Evolutionary conservation across 2,329 filamentous ascomycete genomes (phyloP), one percentile per base, ranked within the genome.

Genomic region (Arthroderma sp.): DNA sequence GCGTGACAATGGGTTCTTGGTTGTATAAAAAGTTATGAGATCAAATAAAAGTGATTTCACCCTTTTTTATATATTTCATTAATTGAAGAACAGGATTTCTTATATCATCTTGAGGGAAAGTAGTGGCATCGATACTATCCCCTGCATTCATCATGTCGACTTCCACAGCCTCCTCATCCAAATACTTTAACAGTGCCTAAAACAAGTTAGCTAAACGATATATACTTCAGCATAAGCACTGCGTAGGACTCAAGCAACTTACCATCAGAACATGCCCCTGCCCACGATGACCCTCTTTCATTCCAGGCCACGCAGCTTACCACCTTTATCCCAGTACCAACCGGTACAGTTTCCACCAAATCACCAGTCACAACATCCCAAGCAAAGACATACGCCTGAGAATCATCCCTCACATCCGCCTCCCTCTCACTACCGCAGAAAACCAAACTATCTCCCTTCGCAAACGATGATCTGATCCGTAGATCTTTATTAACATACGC

Each of bases 341-440:
- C 60, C 38, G 59, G 53, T 9, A 94, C 64, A 51, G 69, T 77
- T 30, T 82, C 77, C 47, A 77, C 69, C 42, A 83, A 59, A 44
- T 79, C 75, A 1, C 86, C 88, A 4, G 74, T 82, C 44, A 94
- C 61, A 15, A 94, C 67, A 65, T 95, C 87, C 89, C 89, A 96
- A 1, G 78, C 85, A 52, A 67, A 65, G 3, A 64, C 56, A 42
- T 53, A 53, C 3, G 62, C 62, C 36, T 63, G 36, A 52, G 22
- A 49, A 42, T 50, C 46, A 8, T 41, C 50, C 8, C 29, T 40
- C 9, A 38, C 28, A 38, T 45, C 44, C 2, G 83, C 83, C 49
- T 82, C 70, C 57, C 75, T 71, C 63, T 95, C 88, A 56, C 87
- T 86, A 5, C 89, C 89, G 42, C 78, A 83, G 3, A 95, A 56